These are phyloP conservation scores for Ascoidea rubescens DNA, from an alignment of 805 yeast species.

Conservation along the genomic window DNA sequence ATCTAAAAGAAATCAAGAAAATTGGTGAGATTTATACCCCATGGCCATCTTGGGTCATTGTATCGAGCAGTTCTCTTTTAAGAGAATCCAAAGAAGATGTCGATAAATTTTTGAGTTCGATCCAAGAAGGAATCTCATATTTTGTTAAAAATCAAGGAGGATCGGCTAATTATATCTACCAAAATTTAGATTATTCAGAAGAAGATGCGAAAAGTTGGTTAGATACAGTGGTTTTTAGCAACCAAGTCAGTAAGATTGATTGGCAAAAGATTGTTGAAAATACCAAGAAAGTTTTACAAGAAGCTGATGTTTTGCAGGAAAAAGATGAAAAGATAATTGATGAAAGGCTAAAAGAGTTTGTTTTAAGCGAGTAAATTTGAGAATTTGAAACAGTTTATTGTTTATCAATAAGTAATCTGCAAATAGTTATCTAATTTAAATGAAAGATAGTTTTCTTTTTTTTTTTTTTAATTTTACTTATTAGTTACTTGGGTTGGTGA, in stretches of 20 bases:
- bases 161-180: conserved; percentile 48
- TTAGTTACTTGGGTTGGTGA: not conserved
- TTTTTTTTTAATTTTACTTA: not conserved
- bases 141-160: conserved; percentile 49
- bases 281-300: conserved; percentile 41
- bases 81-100: conserved; percentile 18
- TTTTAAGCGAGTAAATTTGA: not conserved
- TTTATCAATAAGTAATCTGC: too few relatives aligned
- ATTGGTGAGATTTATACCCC: conserved; percentile 89
- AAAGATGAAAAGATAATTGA: conserved; percentile 21
- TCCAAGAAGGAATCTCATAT: conserved; percentile 56
- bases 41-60: conserved; percentile 92
- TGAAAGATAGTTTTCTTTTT: too few relatives aligned
- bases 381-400: too few relatives aligned
- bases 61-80: conserved; percentile 30
- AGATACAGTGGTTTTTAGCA: conserved; percentile 55
- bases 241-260: conserved; percentile 30
- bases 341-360: conserved; percentile 20
- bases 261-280: conserved; percentile 35
- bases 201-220: conserved; percentile 78
- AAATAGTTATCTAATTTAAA: too few relatives aligned
- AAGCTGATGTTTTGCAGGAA: conserved; percentile 44
- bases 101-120: conserved; percentile 31
- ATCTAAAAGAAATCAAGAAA: conserved; percentile 60
- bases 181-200: conserved; percentile 58